These are phyloP conservation scores for Arthroderma uncinatum DNA, from an alignment of 2,329 filamentous ascomycete genomes.

Conservation along the genomic window DNA sequence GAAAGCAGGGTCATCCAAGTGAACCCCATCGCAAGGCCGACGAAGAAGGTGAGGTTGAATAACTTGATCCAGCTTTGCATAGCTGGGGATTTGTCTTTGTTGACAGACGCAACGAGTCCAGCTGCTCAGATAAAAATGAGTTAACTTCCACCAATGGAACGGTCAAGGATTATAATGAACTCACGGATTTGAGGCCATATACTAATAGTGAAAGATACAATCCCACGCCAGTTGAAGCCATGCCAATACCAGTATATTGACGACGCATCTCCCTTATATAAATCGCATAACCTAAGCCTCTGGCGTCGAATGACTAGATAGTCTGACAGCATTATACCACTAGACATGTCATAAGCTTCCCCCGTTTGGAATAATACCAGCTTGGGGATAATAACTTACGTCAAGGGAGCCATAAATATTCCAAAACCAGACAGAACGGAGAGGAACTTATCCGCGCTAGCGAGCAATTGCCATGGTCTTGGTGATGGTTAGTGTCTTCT, in stretches of 20 bases:
- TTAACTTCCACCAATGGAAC: not conserved
- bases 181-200: slow-evolving; percentile 8
- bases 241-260: slow-evolving; percentile 35
- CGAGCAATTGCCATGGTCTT: slow-evolving; percentile 44
- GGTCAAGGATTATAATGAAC: not conserved
- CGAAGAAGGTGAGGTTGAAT: slow-evolving; percentile 35
- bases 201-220: slow-evolving; percentile 17
- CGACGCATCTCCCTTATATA: slow-evolving; percentile 30
- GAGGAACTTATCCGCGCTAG: slow-evolving; percentile 38
- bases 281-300: slow-evolving; percentile 34
- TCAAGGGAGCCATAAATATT: slow-evolving; percentile 38
- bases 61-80: slow-evolving; percentile 26
- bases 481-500: slow-evolving; percentile 19
- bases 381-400: not conserved
- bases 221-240: slow-evolving; percentile 37
- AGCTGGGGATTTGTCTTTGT: slow-evolving; percentile 16
- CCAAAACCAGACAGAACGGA: slow-evolving; percentile 36
- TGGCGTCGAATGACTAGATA: slow-evolving; percentile 28
- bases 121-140: slow-evolving; percentile 13
- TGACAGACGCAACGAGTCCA: slow-evolving; percentile 29
- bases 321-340: slow-evolving; percentile 24
- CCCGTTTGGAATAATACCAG: not conserved
- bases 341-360: not conserved
- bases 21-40: slow-evolving; percentile 32
- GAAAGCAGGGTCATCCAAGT: slow-evolving; percentile 25